Base-by-base conservation (phyloP, 176 grass and related monocot genomes). In the Carex littledalei region DNA sequence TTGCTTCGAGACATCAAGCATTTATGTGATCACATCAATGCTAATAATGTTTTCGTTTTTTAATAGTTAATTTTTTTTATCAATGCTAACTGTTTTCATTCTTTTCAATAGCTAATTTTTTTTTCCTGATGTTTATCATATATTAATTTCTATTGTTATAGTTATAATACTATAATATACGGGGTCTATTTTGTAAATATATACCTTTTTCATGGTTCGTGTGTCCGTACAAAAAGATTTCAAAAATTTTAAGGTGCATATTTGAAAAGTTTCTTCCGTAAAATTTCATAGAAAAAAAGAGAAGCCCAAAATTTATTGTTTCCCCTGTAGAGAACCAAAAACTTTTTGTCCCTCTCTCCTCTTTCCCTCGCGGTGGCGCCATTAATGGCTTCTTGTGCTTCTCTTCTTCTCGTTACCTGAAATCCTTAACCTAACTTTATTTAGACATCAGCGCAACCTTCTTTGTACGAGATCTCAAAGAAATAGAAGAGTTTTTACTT, bases 361-460 rank as follows among this genome's bases (percentile, higher is more conserved):
- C 20, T 61, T 63, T 78, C 26, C 55, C 20, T 64, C 50, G 54
- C 60, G 73, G 61, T 83, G 63, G 57, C 9, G 81, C 84, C 84
- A 86, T 86, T 77, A 79, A 86, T 79, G 84, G 84, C 15, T 58
- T 45, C n/a, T 62, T 35, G 37, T 10, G 56, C 70, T 52, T 49
- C 29, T 77, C 50, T 52, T 5, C 57, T 11, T 50, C 50, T 64
- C 61, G 9, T 78, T 62, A 10, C 69, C 54, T 63, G 34, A 74
- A 79, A 29, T 45, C 54, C 71, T 49, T 60, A 63, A 8, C 52
- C 70, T 52, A 75, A 62, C 70, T 77, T 24, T 67, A 0, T 1
- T 83, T 15, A 17, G n/a, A 64, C 67, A 9, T 24, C 32, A 77
- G 37, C 37, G 0, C 22, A 14, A 50, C 41, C 84, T 52, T 53